Evolutionary conservation across 2,329 filamentous ascomycete genomes (phyloP).

Genomic region (Uncinocarpus reesii): DNA sequence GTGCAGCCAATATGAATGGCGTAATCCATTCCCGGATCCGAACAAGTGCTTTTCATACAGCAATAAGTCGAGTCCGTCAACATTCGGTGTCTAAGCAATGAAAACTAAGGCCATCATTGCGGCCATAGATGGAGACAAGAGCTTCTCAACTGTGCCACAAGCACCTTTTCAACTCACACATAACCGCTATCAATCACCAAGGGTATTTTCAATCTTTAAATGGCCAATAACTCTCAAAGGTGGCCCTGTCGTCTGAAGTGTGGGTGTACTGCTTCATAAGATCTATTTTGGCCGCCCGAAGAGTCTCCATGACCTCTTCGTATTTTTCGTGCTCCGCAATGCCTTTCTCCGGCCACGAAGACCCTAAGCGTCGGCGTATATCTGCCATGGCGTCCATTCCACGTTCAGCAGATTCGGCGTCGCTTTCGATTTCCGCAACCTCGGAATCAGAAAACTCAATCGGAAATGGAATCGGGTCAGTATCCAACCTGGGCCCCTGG

Average conservation of each 20-base stretch:
- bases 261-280: constrained; percentile 7
- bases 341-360: constrained; percentile 14
- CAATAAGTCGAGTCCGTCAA: no score
- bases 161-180: no score
- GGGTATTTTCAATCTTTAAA: constrained; percentile 10
- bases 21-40: no score
- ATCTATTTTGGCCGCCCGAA: constrained; percentile 10
- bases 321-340: constrained; percentile 13
- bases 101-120: no score
- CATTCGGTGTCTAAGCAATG: no score
- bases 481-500: neutral
- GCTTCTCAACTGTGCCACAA: no score
- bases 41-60: no score
- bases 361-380: constrained; percentile 7
- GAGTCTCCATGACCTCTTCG: constrained; percentile 11
- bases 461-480: neutral
- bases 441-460: constrained; percentile 6
- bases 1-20: no score
- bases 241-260: constrained; percentile 4
- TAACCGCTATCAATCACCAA: neutral
- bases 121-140: no score
- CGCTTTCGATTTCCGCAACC: constrained; percentile 8
- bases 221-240: constrained; percentile 12
- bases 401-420: constrained; percentile 2
- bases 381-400: constrained; percentile 12